Evolutionary conservation across 805 yeast species (phyloP), one percentile per base, ranked within the genome.

Genomic region (Groenewaldozyma tartarivorans): DNA sequence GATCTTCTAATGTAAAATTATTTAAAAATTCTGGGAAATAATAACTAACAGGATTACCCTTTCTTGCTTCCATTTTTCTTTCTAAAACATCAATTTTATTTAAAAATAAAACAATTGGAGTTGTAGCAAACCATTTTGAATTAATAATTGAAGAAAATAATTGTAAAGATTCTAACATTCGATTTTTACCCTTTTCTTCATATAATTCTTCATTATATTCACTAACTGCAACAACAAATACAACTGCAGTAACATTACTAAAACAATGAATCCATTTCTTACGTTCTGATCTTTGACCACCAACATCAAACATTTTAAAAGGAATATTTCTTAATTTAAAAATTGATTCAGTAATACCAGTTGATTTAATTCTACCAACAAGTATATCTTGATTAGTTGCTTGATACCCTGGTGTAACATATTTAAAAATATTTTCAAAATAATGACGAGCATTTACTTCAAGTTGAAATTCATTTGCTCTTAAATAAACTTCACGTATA

Each of bases 191-290:
- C 50, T 79, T 83, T 60, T 90, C 97, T 60, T 90, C 98, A 63
- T 83, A 86, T 36, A 92, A 63, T 67, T 74, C 77, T 62, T 90
- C 95, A 62, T 90, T 96, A 59, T 85, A 92, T 64, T 92, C 98
- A 36, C 86, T 77, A 20, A 86, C 78, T 0, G 96, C 96, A 16
- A 83, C 72, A 5, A 90, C 95, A 60, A 86, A 92, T 30, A 90
- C 60, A 0, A 94, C 81, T 3, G 94, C 83, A 0, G 95, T 81
- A 38, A 90, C 83, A 47, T 82, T 85, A 54, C 88, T 92, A 61
- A 88, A 88, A 55, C 94, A 85, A 56, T 87, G 95, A 47, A 88
- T 83, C 96, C 96, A 88, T 58, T 88, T 88, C 51, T 81, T 77
- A 46, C 96, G 71, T 58, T 88, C 96, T 17, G 85, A 76, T 46